Evolutionary conservation across 208 protist species (phyloP), one percentile per base, ranked within the genome.

Genomic region (Acanthamoeba culbertsoni): DNA sequence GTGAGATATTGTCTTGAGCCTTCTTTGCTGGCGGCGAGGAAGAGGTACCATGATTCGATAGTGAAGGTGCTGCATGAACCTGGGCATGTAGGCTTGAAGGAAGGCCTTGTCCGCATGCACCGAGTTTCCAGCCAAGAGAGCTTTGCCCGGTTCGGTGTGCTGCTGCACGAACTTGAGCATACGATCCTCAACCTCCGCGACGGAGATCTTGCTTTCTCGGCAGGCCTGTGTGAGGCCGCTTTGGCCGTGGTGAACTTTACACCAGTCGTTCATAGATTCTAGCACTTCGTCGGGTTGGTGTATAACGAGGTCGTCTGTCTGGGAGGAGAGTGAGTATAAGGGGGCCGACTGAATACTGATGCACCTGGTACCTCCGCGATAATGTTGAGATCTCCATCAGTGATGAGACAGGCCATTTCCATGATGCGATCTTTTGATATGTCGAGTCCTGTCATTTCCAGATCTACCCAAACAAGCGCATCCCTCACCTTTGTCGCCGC

Each of bases 371-470:
- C 86, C 88, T 95, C 77, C 12, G 93, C 93, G 28, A 97, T 45
- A 16, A 96, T 48, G 53, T 95, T 96, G 40, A 97, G 93, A 20
- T 96, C 2, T 0, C 35, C 28, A 40, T 96, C 95, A 3, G 96
- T 97, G 12, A 97, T 59, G 40, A 97, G 90, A 10, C 45, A 65
- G 28, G 95, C 96, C 77, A 96, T 94, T 91, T 97, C 96, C 18
- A 97, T 82, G 31, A 97, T 96, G 33, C 42, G 31, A 73, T 97
- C 93, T 26, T 75, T 96, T 1, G 23, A 33, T 31, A 65, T 42
- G 75, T 97, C 94, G 0, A 97, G 71, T 28, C 96, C 96, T n/a
- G 95, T 96, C 95, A 97, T 96, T 28, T 97, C 96, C 18, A 96
- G 68, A 40, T 96, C 96, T 0, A 96, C 94, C 95, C 95, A 96